Percentiles rank a stretch among this genome's conserved stretches.
Evolutionary conservation across 2,329 filamentous ascomycete genomes (phyloP).

Genomic region (Penicillium hordei): DNA sequence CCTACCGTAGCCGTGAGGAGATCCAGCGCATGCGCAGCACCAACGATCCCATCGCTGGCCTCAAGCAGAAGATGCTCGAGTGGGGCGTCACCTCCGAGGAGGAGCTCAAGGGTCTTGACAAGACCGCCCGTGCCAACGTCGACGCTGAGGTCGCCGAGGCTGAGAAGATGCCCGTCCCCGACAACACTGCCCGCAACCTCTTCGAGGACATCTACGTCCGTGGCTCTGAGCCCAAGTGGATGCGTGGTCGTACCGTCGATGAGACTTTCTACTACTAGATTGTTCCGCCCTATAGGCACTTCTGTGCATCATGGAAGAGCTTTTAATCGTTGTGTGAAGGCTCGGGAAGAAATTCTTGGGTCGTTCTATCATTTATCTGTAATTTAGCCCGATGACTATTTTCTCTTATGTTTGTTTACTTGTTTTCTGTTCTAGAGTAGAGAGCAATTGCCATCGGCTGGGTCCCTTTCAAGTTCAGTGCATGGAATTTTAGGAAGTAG

Average conservation of each 20-base stretch:
- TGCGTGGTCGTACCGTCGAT: slow-evolving; percentile 82
- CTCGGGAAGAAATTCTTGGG: slow-evolving; percentile 18
- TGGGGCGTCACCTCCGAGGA: slow-evolving; percentile 91
- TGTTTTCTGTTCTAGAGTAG: slow-evolving; percentile 30
- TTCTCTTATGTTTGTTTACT: slow-evolving; percentile 28
- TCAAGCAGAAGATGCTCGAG: slow-evolving; percentile 97
- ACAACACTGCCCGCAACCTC: slow-evolving; percentile 75
- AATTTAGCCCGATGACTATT: slow-evolving; percentile 41
- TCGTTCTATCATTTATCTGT: slow-evolving; percentile 35
- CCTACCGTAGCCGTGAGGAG: slow-evolving; percentile 98
- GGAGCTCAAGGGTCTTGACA: slow-evolving; percentile 94
- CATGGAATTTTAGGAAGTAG: background rate
- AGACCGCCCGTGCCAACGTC: slow-evolving; percentile 81
- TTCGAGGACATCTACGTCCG: slow-evolving; percentile 96
- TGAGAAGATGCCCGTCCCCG: slow-evolving; percentile 81
- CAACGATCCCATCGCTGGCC: slow-evolving; percentile 94
- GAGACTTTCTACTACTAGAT: slow-evolving; percentile 82
- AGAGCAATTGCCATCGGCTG: slow-evolving; percentile 24
- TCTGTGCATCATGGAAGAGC: slow-evolving; percentile 15
- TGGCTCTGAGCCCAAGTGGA: slow-evolving; percentile 82
- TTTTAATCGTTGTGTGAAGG: slow-evolving; percentile 12
- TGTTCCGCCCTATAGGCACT: slow-evolving; percentile 11
- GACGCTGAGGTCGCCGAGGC: slow-evolving; percentile 87
- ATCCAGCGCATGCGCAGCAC: slow-evolving; percentile 99
- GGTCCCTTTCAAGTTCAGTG: slow-evolving; percentile 2